Base-by-base conservation (phyloP, 2,329 filamentous ascomycete genomes). In the Plenodomus tracheiphilus region DNA sequence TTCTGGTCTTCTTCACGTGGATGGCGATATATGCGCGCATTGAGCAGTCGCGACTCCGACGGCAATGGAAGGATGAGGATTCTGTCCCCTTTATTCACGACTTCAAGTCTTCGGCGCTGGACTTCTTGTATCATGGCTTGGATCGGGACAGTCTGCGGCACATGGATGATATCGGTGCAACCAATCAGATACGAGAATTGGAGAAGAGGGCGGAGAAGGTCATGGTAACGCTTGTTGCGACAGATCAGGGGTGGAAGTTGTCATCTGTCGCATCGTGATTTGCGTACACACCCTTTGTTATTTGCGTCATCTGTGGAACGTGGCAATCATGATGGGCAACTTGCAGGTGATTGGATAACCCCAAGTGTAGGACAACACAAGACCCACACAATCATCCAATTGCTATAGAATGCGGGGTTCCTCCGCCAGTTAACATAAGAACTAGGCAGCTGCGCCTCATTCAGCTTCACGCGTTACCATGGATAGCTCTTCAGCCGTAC, bases 1-100 rank as follows among this genome's bases (percentile, higher is more conserved):
- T 41, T 19, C n/a, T 53, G 2, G 2, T 53, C 8, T 53, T 52
- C 43, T 53, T 54, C 32, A 25, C 41, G 2, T 48, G 45, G 45
- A 38, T 51, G 16, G 37, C 49, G 6, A 13, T 44, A 8, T 34
- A 44, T 17, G 18, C 41, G 4, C 35, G 36, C n/a, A 30, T 25
- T 10, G 41, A 44, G n/a, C 41, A 44, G 17, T 16, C 41, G 20
- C 41, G 28, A 1, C 34, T 45, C 13, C 42, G 42, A 20, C 39
- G 28, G 35, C 20, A 15, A 25, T 45, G 42, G 42, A 21, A 39
- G 17, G 17, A n/a, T 15, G 16, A 39, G 16, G 35, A 25, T 30
- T 19, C 19, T 11, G 34, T 38, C 17, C 30, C 42, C 11, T 34
- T 37, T 7, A 41, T 42, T 18, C 30, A 46, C 17, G 47, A 50